Conservation (phyloP, 192 early-diverging fungal genomes). For the Linnemannia schmuckeri region DNA sequence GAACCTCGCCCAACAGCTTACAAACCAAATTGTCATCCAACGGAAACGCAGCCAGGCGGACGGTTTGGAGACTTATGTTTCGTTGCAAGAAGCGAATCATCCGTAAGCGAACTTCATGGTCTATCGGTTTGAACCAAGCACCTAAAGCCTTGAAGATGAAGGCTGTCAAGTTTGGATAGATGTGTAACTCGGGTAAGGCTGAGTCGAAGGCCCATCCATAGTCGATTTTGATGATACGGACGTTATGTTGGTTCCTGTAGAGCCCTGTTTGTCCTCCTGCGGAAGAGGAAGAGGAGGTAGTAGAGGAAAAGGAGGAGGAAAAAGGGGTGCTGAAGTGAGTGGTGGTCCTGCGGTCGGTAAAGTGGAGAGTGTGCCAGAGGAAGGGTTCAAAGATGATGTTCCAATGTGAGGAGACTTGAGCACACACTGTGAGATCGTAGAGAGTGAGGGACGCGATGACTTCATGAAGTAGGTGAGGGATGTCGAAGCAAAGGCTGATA, state of each 20-base stretch:
- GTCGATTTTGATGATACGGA: slow-evolving; percentile 14
- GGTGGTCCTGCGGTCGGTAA: slow-evolving; percentile 1
- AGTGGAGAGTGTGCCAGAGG: slow-evolving; percentile 15
- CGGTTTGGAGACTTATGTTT: slow-evolving; percentile 12
- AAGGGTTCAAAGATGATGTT: slow-evolving; percentile 10
- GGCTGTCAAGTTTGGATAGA: slow-evolving; percentile 3
- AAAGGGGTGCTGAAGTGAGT: slow-evolving; percentile 3
- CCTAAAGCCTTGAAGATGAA: slow-evolving; percentile 21
- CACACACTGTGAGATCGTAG: slow-evolving; percentile 1
- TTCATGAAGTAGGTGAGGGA: slow-evolving; percentile 27
- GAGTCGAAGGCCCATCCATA: slow-evolving; percentile 20
- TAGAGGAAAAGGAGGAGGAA: too few species aligned
- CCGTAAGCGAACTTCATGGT: slow-evolving; percentile 11
- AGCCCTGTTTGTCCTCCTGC: slow-evolving; percentile 9
- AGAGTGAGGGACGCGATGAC: slow-evolving; percentile 13
- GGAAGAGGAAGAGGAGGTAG: background rate
- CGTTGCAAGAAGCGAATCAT: slow-evolving; percentile 25
- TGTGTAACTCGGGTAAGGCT: background rate
- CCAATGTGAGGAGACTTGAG: slow-evolving; percentile 9
- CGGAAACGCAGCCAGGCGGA: slow-evolving; percentile 17
- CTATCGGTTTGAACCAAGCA: slow-evolving; percentile 26
- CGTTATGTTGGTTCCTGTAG: background rate
- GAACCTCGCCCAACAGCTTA: background rate
- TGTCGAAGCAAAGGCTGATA: background rate
- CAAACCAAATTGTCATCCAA: background rate